A percentile compares a stretch with the other conserved stretches of the same genome.
These are phyloP conservation scores for Quercus dentata DNA, from an alignment of 306 rosid genomes.

Conservation along the genomic window DNA sequence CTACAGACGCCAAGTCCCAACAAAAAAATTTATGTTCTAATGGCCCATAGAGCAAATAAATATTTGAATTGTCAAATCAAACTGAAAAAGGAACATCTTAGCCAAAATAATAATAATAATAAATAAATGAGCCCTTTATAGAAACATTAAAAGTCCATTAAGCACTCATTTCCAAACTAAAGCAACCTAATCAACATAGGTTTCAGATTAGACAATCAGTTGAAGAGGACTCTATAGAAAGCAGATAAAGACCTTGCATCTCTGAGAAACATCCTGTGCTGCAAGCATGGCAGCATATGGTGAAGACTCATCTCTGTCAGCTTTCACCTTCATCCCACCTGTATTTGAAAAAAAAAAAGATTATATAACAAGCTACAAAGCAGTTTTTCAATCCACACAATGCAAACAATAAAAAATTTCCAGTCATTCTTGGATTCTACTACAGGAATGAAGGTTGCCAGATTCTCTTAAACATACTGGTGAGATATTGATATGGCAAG, in stretches of 20 bases:
- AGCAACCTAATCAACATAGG: neutral
- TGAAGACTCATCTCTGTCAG: conserved; percentile 82
- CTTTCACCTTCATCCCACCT: conserved; percentile 95
- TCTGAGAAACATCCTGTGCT: conserved; percentile 76
- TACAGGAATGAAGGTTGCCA: neutral
- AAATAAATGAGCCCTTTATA: neutral
- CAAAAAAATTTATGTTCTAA: neutral
- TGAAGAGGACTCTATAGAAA: neutral
- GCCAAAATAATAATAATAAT: no score
- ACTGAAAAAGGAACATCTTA: neutral
- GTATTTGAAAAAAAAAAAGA: neutral
- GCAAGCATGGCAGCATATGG: conserved; percentile 96
- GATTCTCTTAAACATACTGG: neutral
- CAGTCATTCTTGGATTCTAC: neutral
- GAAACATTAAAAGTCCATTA: neutral
- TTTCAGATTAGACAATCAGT: neutral
- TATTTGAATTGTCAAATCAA: neutral
- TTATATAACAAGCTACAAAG: neutral
- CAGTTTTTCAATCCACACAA: neutral
- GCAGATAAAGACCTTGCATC: conserved; percentile 58
- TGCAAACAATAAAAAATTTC: neutral
- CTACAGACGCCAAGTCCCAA: neutral
- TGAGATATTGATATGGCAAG: neutral
- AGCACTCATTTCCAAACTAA: neutral
- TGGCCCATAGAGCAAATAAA: neutral